Base-by-base conservation (phyloP, 1,284 basidiomycete genomes). In the Trichosporon faecale region DNA sequence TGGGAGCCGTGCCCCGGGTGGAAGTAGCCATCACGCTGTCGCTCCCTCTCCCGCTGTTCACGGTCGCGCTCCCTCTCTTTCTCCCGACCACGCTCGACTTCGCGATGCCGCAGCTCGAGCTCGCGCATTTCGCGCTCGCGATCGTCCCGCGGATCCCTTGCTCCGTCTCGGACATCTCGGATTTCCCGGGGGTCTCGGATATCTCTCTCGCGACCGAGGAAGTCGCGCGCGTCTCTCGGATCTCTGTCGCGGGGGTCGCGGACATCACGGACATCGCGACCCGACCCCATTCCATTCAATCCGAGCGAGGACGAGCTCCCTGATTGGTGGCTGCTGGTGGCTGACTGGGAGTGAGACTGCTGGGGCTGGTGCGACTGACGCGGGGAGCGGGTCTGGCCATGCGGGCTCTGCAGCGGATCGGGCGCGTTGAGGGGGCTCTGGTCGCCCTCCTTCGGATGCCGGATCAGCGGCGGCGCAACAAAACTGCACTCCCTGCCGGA, bases 401-500 rank as follows among this genome's bases (percentile, higher is more conserved):
- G 27, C 16, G 57, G 57, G 18, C 29, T 33, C 29, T 61, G 57
- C 29, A 61, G 18, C 29, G 57, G 16, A 12, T 61, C 57, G 14
- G 57, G 57, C 5, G 57, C 16, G 5, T 31, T 31, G 6, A 33
- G 27, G 4, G 57, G 57, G n/a, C 57, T 61, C 27, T 61, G 57
- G 8, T 61, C n/a, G 18, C 52, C 49, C 21, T 69, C 46, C 69
- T 74, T 70, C 18, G 72, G 73, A 37, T 73, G 71, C 27, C 73
- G 66, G 23, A 68, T 73, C 16, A 71, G 60, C 5, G 73, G 73
- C 1, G 72, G 71, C 1, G 64, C 72, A 12, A 69, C 52, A 23
- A 75, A 75, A 31, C 67, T 70, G 66, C 74, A 75, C 11, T 66
- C 66, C 16, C 68, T 40, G 8, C 65, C 57, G 4, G 64, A 65